Conservation (phyloP, 2,329 filamentous ascomycete species). For the Periconia sp. region DNA sequence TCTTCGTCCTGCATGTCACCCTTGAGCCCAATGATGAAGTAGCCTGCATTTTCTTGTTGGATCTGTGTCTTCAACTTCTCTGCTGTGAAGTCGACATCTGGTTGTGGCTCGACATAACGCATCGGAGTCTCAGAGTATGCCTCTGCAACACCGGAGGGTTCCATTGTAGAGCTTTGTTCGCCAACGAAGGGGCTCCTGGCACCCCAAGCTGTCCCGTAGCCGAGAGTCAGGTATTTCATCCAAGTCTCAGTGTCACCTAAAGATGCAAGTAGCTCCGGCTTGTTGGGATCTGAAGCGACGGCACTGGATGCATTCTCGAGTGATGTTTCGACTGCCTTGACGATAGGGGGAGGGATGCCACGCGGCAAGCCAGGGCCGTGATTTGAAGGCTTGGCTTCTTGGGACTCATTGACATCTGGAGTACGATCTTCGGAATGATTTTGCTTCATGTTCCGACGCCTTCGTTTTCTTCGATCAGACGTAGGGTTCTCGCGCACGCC, state of each 20-base stretch:
- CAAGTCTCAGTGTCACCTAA: slow-evolving; percentile 54
- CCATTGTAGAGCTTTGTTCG: slow-evolving; percentile 3
- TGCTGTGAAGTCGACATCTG: slow-evolving; percentile 57
- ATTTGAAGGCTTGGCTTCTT: slow-evolving; percentile 7
- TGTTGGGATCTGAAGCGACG: slow-evolving; percentile 29
- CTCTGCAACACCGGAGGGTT: slow-evolving; percentile 11
- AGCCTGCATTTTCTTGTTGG: slow-evolving; percentile 53
- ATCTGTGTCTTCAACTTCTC: slow-evolving; percentile 65
- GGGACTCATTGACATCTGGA: slow-evolving; percentile 2
- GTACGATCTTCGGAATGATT: slow-evolving; percentile 11
- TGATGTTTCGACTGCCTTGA: slow-evolving; percentile 51
- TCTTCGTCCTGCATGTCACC: slow-evolving; percentile 65
- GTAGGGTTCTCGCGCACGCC: slow-evolving; percentile 81
- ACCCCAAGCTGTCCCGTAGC: slow-evolving; percentile 51
- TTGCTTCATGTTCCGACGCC: slow-evolving; percentile 45
- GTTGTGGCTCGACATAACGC: slow-evolving; percentile 44
- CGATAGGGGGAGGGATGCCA: slow-evolving; percentile 55
- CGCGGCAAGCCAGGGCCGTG: slow-evolving; percentile 27
- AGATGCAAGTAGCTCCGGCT: slow-evolving; percentile 38
- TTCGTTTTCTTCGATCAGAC: slow-evolving; percentile 62
- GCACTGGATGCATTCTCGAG: slow-evolving; percentile 51
- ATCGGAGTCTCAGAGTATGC: slow-evolving; percentile 32
- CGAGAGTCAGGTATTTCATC: slow-evolving; percentile 59
- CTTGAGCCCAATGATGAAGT: slow-evolving; percentile 72
- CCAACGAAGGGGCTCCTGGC: slow-evolving; percentile 22